Evolutionary conservation across 1,284 basidiomycete genomes (phyloP).

Genomic region (Macrocystidia cucumis): DNA sequence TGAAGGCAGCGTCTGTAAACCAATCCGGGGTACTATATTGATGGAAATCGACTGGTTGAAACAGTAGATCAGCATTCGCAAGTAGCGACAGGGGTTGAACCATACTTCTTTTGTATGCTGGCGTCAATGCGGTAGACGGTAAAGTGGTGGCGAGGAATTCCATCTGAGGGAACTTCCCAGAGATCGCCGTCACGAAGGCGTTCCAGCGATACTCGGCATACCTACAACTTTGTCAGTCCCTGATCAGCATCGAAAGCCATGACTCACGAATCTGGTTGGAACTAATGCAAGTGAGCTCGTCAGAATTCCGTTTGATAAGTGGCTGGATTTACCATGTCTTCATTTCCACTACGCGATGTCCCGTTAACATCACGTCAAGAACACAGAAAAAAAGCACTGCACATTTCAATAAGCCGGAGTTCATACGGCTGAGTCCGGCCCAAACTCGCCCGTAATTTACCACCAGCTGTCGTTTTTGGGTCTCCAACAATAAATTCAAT

Average conservation of each 20-base stretch:
- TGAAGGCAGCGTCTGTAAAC: conserved; percentile 22
- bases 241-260: background rate
- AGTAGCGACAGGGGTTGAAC: conserved; percentile 2
- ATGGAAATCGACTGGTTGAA: conserved; percentile 22
- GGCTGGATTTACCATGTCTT: conserved; percentile 20
- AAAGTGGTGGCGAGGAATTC: conserved; percentile 26
- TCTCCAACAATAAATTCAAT: conserved; percentile 29
- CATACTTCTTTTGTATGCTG: conserved; percentile 25
- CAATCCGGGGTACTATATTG: conserved; percentile 26
- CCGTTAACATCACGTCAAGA: too few relatives aligned
- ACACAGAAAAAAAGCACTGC: conserved; percentile 5
- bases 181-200: conserved; percentile 23
- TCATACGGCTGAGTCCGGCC: conserved; percentile 29
- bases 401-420: conserved; percentile 31
- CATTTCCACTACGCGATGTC: conserved; percentile 25
- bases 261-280: conserved; percentile 22
- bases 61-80: conserved; percentile 2
- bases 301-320: background rate
- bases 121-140: conserved; percentile 23
- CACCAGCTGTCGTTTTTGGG: conserved; percentile 23
- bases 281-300: conserved; percentile 12
- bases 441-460: conserved; percentile 25
- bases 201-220: conserved; percentile 29
- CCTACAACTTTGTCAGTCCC: conserved; percentile 11
- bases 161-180: conserved; percentile 19